Evolutionary conservation across 306 rosid genomes (phyloP).

Genomic region (Sicyos baderoa): DNA sequence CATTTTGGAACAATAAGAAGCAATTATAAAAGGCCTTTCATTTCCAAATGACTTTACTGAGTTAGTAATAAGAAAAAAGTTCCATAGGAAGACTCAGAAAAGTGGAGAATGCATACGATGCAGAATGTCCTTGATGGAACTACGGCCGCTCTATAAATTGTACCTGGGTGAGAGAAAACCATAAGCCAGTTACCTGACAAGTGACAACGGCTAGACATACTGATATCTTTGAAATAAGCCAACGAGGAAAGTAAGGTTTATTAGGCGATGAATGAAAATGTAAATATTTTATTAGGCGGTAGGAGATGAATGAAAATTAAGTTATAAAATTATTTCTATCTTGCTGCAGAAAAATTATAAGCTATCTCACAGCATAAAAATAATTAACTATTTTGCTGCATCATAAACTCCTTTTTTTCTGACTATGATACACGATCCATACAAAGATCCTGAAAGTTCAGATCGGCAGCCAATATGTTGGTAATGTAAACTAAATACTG

Average conservation of each 20-base stretch:
- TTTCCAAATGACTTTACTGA: neutral
- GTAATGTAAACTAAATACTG: neutral
- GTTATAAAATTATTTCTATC: no score
- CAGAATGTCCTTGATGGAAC: slow-evolving; percentile 94
- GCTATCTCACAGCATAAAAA: no score
- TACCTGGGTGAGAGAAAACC: slow-evolving; percentile 53
- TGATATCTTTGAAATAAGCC: slow-evolving; percentile 9
- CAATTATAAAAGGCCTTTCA: neutral
- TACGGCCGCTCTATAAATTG: slow-evolving; percentile 72
- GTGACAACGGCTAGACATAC: slow-evolving; percentile 15
- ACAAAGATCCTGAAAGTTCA: neutral
- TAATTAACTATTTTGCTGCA: no score
- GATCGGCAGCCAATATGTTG: neutral
- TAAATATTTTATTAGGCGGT: no score
- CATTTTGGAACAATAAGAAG: neutral
- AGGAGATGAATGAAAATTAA: no score
- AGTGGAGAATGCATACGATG: slow-evolving; percentile 51
- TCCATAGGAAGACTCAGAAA: no score
- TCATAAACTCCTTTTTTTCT: neutral
- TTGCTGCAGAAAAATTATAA: no score
- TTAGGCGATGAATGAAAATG: no score
- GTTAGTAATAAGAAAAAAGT: neutral
- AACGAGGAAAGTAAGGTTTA: neutral
- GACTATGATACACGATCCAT: neutral
- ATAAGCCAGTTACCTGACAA: slow-evolving; percentile 21